Conservation (phyloP, 345 rosid genomes). For the Euphorbia tirucalli region DNA sequence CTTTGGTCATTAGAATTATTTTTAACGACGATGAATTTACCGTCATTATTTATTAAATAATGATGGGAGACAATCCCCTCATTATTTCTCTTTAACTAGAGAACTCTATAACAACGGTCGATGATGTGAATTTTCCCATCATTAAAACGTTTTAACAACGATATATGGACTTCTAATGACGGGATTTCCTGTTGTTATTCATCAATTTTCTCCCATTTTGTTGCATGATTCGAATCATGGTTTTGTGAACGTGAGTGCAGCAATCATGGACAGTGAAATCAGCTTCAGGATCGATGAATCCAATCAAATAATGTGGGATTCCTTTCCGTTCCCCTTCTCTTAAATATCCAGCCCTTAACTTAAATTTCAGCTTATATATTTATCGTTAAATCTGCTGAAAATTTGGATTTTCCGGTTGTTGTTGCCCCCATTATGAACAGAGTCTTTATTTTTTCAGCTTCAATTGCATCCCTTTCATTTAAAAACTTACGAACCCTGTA, state of each 20-base stretch:
- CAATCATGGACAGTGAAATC: slow-evolving; percentile 30
- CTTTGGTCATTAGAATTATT: too few species aligned
- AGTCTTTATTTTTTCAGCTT: background rate
- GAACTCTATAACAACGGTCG: too few species aligned
- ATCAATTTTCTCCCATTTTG: too few species aligned
- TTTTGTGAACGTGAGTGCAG: slow-evolving; percentile 10
- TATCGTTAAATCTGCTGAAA: slow-evolving; percentile 32
- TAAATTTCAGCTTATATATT: slow-evolving; percentile 32
- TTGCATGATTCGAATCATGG: slow-evolving; percentile 15
- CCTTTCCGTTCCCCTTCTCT: slow-evolving; percentile 30
- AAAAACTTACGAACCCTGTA: background rate
- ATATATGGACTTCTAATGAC: too few species aligned
- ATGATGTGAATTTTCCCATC: too few species aligned
- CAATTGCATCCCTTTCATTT: background rate
- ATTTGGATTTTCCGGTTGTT: slow-evolving; percentile 40
- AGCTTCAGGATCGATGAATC: slow-evolving; percentile 23
- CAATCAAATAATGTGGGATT: slow-evolving; percentile 39
- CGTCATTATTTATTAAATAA: too few species aligned
- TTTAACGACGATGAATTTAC: too few species aligned
- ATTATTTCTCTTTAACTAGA: too few species aligned
- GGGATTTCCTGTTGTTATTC: too few species aligned
- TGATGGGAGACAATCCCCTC: too few species aligned
- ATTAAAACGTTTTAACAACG: too few species aligned
- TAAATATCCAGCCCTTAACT: slow-evolving; percentile 32
- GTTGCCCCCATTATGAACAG: slow-evolving; percentile 31